phyloP scores from a whole-genome alignment of 805 yeast genomes.

The Monosporozyma solicola region DNA sequence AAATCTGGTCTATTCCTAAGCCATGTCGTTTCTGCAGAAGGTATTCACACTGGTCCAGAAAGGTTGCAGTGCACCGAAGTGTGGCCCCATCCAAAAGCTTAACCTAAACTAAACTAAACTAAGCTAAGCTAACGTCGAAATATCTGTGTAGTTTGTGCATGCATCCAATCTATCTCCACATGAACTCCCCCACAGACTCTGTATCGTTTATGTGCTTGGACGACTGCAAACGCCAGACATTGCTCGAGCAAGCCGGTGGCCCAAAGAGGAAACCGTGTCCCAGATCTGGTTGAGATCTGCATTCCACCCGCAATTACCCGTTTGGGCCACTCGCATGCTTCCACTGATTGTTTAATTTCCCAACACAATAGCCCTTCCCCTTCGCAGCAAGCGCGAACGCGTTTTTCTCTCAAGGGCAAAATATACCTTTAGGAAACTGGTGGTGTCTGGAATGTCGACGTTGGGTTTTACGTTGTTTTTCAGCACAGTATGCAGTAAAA shows the following conservation, averaged over 20 bases:
- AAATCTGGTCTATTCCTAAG: constrained; percentile 1
- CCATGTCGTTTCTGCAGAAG: not conserved
- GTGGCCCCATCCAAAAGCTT: not conserved
- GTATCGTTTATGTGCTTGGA: not conserved
- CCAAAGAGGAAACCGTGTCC: not conserved
- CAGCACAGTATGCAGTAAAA: not conserved
- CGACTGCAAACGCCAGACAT: not conserved
- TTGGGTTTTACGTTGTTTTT: not conserved
- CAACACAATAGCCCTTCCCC: not conserved
- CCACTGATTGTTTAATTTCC: not conserved
- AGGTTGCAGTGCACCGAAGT: not conserved
- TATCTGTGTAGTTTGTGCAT: too few species aligned
- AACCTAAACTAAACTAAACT: too few species aligned
- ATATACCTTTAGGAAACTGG: not conserved
- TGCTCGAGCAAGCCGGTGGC: not conserved
- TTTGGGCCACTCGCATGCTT: not conserved
- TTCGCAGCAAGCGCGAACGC: not conserved
- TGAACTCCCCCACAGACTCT: too few species aligned
- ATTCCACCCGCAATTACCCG: not conserved
- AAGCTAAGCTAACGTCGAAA: too few species aligned
- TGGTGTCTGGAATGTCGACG: not conserved
- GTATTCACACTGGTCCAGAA: not conserved
- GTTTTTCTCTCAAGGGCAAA: not conserved
- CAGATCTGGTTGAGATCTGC: not conserved
- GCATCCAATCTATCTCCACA: too few species aligned